Base-by-base conservation (phyloP, 2,329 filamentous ascomycete species). In the Ceratocystis variospora region DNA sequence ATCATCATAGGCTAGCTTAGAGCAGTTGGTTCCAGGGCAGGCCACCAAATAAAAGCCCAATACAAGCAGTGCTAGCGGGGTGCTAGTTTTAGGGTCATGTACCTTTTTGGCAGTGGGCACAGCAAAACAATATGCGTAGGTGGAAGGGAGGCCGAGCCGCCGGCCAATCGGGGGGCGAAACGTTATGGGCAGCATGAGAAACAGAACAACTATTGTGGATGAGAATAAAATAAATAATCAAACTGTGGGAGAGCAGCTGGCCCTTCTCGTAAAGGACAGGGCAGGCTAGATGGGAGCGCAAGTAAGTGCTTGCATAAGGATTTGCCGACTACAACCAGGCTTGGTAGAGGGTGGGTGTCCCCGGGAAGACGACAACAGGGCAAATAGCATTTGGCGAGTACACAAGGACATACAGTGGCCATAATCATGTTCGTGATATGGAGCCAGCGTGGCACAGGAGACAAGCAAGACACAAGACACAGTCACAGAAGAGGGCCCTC, bases 251-350 rank as follows among this genome's bases (percentile, higher is more conserved):
- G 46, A 17, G 46, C n/a, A 50, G 46, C n/a, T 50, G 46, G 22
- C 7, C 31, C 28, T 31, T 33, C 25, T 59, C 28, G 10, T 59
- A 59, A 4, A 25, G 4, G 53, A 31, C 6, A 57, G 19, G 53
- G 22, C 12, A 19, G 25, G 31, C 3, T 1, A 28, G 5, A 15
- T 37, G 15, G 55, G n/a, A 37, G 22, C 10, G 22, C 44, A 22
- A 37, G 45, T 66, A 63, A 67, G 66, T 67, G 66, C 55, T 44
- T 67, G 66, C 66, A 67, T 67, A 61, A 67, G 66, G 66, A 64
- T 67, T 64, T 67, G 28, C 66, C 62, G 66, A 62, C 55, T 64
- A 33, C 55, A 19, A 65, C 62, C 33, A 45, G 12, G 59, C 33
- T 44, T 31, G 59, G 19, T 22, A 31, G 50, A 28, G 53, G 44